phyloP scores from a whole-genome alignment of 108 stramenopile species.

The Epithemia pelagica region DNA sequence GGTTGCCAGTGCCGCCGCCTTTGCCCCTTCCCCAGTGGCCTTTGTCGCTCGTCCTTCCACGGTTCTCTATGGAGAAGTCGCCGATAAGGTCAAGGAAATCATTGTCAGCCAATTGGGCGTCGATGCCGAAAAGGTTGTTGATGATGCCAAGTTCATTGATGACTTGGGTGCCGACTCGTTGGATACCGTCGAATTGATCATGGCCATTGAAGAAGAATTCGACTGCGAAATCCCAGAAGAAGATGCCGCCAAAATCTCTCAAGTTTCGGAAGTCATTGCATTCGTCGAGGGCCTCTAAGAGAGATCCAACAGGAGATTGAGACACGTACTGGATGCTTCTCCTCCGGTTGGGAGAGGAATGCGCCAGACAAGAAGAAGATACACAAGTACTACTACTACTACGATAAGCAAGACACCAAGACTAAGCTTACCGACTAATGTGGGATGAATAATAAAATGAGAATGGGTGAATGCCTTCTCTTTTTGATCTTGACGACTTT shows the following conservation, averaged over 20 bases:
- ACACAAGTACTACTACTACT: too few species aligned
- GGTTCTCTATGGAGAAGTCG: constrained; percentile 40
- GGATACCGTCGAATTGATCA: constrained; percentile 95
- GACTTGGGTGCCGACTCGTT: constrained; percentile 95
- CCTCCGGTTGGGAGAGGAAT: too few species aligned
- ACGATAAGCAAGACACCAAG: too few species aligned
- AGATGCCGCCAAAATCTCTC: constrained; percentile 87
- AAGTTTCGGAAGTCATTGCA: constrained; percentile 84
- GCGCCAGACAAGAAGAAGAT: too few species aligned
- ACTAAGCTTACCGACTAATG: too few species aligned
- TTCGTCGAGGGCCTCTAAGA: too few species aligned
- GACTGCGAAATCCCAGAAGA: constrained; percentile 96
- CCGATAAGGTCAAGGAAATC: constrained; percentile 43
- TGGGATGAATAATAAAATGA: too few species aligned
- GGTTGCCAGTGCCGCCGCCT: constrained; percentile 65
- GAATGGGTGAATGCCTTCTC: too few species aligned
- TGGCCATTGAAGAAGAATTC: constrained; percentile 97
- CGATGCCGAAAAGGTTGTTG: constrained; percentile 54
- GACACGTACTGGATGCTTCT: too few species aligned
- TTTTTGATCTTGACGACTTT: too few species aligned
- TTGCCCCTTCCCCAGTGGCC: constrained; percentile 44
- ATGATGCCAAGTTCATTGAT: constrained; percentile 82
- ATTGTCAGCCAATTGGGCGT: constrained; percentile 46
- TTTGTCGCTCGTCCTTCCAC: constrained; percentile 31
- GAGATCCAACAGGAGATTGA: too few species aligned